Percentiles rank a stretch among this genome's conserved stretches.
Evolutionary conservation across 108 stramenopile species (phyloP).

Genomic region (Skeletonema marinoi): DNA sequence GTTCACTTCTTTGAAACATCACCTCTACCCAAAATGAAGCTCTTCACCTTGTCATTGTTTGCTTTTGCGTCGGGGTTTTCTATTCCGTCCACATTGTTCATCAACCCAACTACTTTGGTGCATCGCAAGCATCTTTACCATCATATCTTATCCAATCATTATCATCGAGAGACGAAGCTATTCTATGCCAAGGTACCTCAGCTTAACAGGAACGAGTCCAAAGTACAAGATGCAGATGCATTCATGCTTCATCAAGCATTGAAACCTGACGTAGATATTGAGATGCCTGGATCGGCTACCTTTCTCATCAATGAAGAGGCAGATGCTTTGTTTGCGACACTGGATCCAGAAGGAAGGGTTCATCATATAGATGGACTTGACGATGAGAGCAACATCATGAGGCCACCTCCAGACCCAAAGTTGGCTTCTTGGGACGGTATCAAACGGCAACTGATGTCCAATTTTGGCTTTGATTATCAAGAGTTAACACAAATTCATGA

Average conservation of each 20-base stretch:
- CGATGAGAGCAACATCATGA: constrained; percentile 14
- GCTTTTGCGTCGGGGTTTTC: not conserved
- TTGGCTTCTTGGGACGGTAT: constrained; percentile 39
- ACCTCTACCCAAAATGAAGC: not conserved
- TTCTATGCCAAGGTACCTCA: not conserved
- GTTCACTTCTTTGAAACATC: not conserved
- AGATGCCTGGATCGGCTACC: not conserved
- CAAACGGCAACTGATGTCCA: constrained; percentile 14
- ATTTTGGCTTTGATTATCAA: constrained; percentile 14
- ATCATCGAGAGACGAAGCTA: not conserved
- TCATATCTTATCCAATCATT: too few relatives aligned
- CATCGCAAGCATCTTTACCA: not conserved
- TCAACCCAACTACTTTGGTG: not conserved
- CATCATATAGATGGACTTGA: not conserved
- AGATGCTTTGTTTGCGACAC: constrained; percentile 7
- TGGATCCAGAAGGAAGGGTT: constrained; percentile 9
- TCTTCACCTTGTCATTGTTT: not conserved
- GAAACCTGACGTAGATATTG: not conserved
- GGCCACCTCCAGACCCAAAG: constrained; percentile 17
- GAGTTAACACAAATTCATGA: constrained; percentile 59
- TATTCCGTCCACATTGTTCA: not conserved
- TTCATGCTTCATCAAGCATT: not conserved
- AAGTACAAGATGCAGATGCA: not conserved
- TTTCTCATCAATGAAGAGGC: not conserved
- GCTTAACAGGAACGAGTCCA: not conserved